These are phyloP conservation scores for Cystobasidiaceae sp. DNA, from an alignment of 1,284 basidiomycete genomes.

Conservation along the genomic window DNA sequence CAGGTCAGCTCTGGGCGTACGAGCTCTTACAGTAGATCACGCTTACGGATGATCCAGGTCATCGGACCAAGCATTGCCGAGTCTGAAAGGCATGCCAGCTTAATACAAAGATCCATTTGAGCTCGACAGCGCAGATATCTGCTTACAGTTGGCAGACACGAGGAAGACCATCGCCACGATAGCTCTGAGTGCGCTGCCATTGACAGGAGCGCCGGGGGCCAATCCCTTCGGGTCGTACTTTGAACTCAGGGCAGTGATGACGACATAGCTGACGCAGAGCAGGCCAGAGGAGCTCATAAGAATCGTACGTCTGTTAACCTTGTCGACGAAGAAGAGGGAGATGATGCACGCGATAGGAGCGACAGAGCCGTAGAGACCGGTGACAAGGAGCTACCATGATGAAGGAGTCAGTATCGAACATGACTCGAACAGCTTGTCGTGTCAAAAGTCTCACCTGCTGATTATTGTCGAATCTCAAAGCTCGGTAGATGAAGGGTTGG, in stretches of 20 bases:
- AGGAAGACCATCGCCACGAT: slow-evolving; percentile 18
- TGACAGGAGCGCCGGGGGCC: not conserved
- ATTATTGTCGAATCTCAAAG: slow-evolving; percentile 14
- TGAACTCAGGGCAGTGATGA: slow-evolving; percentile 24
- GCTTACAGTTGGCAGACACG: slow-evolving; percentile 21
- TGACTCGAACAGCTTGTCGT: too few species aligned
- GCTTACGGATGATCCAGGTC: slow-evolving; percentile 28
- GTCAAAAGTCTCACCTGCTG: too few species aligned
- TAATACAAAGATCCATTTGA: not conserved
- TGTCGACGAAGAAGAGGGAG: slow-evolving; percentile 29
- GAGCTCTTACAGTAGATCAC: not conserved
- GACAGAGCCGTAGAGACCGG: slow-evolving; percentile 25
- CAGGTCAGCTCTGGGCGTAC: not conserved
- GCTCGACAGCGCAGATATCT: not conserved
- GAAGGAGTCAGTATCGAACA: too few species aligned
- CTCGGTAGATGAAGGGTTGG: slow-evolving; percentile 22
- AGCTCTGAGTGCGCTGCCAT: slow-evolving; percentile 6
- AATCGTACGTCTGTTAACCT: slow-evolving; percentile 9
- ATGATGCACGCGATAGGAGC: slow-evolving; percentile 16
- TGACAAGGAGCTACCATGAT: slow-evolving; percentile 29
- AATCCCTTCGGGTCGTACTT: slow-evolving; percentile 12
- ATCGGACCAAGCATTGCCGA: slow-evolving; percentile 25
- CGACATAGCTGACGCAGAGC: slow-evolving; percentile 3
- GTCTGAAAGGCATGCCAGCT: not conserved
- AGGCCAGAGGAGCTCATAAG: not conserved